Evolutionary conservation across 352 stramenopile genomes (phyloP), one percentile per base, ranked within the genome.

Genomic region (Phytophthora palmivora): DNA sequence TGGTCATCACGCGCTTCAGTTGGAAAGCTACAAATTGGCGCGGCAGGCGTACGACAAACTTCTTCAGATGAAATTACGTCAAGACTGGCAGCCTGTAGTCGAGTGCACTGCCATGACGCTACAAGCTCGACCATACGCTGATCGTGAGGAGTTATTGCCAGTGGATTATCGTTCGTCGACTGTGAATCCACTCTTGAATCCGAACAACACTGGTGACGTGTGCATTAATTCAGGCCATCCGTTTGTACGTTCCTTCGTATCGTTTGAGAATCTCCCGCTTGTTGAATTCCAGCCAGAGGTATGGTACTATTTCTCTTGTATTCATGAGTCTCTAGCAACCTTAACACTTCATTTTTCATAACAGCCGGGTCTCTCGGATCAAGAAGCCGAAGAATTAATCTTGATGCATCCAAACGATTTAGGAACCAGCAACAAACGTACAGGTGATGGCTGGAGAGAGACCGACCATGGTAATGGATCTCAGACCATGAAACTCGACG

Each of bases 121-220:
- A 6, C 88, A 98, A 79, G 84, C 94, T 19, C 97, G 97, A 63
- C 90, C 96, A 42, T 96, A 97, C 55, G 81, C 84, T 41, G 95
- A 99, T 70, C 93, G 93, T 30, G 88, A 97, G 15, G 96, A 98
- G 41, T 58, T 98, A 30, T 67, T 97, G n/a, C 94, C 94, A 2
- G 91, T 98, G 4, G 98, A 97, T 76, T 98, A 98, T 56, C 87
- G 90, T 10, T 99, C 95, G 49, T 96, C 91, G 5, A 94, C 89
- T 0, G 84, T 88, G 15, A 99, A 98, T 58, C 88, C 92, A 4
- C 72, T 98, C 18, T 68, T 98, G n/a, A 97, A 97, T 42, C 80
- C 89, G 16, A 92, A 92, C 46, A 77, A 81, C 55, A 84, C 67
- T 4, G 91, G 94, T 14, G 95, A 98, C 58, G 84, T 94, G 5